phyloP scores from a whole-genome alignment of 1,139 yeast species.

The Arxiozyma slooffiae region DNA sequence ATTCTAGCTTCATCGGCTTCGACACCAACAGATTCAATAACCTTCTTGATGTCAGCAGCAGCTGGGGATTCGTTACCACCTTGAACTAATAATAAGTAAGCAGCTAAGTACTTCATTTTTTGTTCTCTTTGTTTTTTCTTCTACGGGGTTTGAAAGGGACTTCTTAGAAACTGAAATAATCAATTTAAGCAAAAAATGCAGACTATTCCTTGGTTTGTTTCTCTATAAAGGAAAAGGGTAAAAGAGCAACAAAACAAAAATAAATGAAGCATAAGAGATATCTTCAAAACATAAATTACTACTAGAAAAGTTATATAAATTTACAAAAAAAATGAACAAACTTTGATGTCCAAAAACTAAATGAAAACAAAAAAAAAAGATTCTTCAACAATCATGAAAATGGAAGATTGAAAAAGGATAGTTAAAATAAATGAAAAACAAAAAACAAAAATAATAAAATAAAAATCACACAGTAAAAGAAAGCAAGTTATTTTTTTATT shows the following conservation, averaged over 20 bases:
- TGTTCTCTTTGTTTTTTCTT: conserved; percentile 5
- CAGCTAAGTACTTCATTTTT: conserved; percentile 79
- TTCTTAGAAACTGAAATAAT: conserved; percentile 25
- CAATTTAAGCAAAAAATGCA: conserved; percentile 31
- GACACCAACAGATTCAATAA: conserved; percentile 87
- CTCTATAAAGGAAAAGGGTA: neutral
- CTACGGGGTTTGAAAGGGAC: neutral
- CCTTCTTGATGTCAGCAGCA: conserved; percentile 36
- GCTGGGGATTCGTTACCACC: conserved; percentile 51
- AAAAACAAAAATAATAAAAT: too few species aligned
- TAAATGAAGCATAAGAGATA: neutral
- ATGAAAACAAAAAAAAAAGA: neutral
- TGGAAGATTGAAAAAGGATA: too few species aligned
- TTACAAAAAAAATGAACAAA: neutral
- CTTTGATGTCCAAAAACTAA: neutral
- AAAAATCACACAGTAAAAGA: too few species aligned
- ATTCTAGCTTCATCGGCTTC: conserved; percentile 90
- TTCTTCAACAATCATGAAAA: neutral
- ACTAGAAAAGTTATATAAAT: neutral
- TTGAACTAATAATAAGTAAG: conserved; percentile 77
- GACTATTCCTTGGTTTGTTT: conserved; percentile 22
- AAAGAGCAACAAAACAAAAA: neutral
- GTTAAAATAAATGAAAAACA: too few species aligned
- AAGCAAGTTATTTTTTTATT: conserved; percentile 1
- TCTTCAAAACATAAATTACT: neutral